Conservation (phyloP, 805 yeast genomes). For the Kuraishia hungarica region DNA sequence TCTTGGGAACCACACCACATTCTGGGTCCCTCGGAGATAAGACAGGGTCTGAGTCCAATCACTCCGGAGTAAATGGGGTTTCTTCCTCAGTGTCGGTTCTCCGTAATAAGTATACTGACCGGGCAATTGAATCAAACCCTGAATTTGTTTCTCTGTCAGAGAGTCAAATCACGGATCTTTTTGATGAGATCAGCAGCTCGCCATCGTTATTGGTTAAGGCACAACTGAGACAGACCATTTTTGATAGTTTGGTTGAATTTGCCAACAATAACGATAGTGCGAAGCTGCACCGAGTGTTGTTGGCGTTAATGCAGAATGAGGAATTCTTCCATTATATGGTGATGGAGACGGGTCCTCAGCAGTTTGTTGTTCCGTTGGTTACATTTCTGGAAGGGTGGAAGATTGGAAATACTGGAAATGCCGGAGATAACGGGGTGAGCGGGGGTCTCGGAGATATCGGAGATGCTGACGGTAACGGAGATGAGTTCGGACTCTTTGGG, state of each 20-base stretch:
- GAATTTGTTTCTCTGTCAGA: conserved; percentile 43
- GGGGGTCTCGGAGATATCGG: conserved; percentile 8
- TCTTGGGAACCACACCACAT: background rate
- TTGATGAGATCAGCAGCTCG: conserved; percentile 36
- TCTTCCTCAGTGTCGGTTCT: background rate
- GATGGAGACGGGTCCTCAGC: conserved; percentile 34
- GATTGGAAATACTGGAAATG: background rate
- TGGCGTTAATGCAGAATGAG: conserved; percentile 37
- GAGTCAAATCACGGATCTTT: conserved; percentile 42
- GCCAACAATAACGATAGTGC: conserved; percentile 2
- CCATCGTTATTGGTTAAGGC: conserved; percentile 35
- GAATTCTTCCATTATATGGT: conserved; percentile 33
- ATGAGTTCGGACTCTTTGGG: conserved; percentile 18
- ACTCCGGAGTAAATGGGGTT: no score
- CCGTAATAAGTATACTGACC: background rate
- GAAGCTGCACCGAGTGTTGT: conserved; percentile 7
- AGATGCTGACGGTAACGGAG: conserved; percentile 1
- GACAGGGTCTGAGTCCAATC: no score
- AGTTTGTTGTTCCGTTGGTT: conserved; percentile 34
- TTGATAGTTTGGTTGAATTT: conserved; percentile 26
- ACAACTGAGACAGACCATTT: conserved; percentile 12
- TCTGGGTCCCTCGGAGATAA: background rate
- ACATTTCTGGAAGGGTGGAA: conserved; percentile 40
- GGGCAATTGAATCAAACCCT: conserved; percentile 26
- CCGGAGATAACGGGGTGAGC: conserved; percentile 4